Conservation (phyloP, 768 basidiomycete species). For the Mycena pura region DNA sequence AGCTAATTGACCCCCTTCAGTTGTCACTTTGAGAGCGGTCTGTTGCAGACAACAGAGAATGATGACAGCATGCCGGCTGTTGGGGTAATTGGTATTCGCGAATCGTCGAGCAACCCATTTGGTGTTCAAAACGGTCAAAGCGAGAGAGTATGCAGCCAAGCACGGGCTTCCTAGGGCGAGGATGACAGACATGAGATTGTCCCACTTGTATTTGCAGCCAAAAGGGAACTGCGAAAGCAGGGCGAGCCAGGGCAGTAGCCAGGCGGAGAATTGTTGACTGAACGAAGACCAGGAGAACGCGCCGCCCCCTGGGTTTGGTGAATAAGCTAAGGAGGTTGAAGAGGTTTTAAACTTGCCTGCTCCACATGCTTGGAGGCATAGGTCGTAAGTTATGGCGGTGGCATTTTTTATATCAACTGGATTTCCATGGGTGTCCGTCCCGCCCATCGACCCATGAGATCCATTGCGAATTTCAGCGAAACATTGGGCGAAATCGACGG, state of each 20-base stretch:
- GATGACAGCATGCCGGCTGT: slow-evolving; percentile 37
- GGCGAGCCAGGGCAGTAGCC: slow-evolving; percentile 58
- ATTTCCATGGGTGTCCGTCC: slow-evolving; percentile 35
- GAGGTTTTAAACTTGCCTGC: slow-evolving; percentile 31
- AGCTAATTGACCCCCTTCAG: slow-evolving; percentile 37
- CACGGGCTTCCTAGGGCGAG: slow-evolving; percentile 52
- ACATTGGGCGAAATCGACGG: slow-evolving; percentile 31
- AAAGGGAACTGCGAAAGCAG: slow-evolving; percentile 58
- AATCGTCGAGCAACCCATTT: slow-evolving; percentile 47
- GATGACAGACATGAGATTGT: slow-evolving; percentile 49
- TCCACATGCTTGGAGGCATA: slow-evolving; percentile 39
- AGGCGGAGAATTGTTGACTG: slow-evolving; percentile 48
- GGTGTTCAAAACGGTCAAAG: slow-evolving; percentile 49
- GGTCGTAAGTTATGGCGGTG: slow-evolving; percentile 37
- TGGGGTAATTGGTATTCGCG: slow-evolving; percentile 37
- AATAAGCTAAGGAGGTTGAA: slow-evolving; percentile 7
- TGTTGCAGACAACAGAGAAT: slow-evolving; percentile 51
- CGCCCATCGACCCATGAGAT: slow-evolving; percentile 24
- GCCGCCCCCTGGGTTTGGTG: slow-evolving; percentile 10
- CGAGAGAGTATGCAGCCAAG: slow-evolving; percentile 53
- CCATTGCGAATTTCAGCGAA: slow-evolving; percentile 27
- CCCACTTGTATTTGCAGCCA: slow-evolving; percentile 44
- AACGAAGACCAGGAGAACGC: slow-evolving; percentile 38
- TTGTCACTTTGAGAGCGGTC: slow-evolving; percentile 41
- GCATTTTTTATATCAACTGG: slow-evolving; percentile 32